These are phyloP conservation scores for Termitomyces sp. DNA, from an alignment of 768 basidiomycete genomes.

Conservation along the genomic window DNA sequence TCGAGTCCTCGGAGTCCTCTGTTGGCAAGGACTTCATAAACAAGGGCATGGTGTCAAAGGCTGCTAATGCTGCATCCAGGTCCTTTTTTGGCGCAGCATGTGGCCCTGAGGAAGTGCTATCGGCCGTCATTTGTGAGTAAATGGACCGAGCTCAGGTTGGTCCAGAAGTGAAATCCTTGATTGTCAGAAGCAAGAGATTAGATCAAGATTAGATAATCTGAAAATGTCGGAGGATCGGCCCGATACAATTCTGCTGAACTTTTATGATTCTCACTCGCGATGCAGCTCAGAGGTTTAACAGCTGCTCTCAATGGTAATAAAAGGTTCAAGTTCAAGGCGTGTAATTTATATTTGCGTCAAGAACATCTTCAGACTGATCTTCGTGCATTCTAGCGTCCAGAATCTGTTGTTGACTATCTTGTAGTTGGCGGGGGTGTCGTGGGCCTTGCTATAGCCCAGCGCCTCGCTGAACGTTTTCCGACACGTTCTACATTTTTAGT, in stretches of 20 bases:
- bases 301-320: constrained; percentile 61
- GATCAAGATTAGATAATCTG: constrained; percentile 2
- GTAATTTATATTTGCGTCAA: neutral
- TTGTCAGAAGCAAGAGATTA: neutral
- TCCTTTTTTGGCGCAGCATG: constrained; percentile 26
- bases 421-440: constrained; percentile 89
- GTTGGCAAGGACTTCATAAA: constrained; percentile 90
- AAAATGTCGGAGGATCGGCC: neutral
- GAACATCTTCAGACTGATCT: neutral
- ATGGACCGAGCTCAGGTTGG: neutral
- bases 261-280: constrained; percentile 7
- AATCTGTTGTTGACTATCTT: constrained; percentile 74
- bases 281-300: constrained; percentile 46
- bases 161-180: neutral
- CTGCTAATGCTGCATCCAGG: constrained; percentile 36
- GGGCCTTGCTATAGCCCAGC: constrained; percentile 82
- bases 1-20: constrained; percentile 60
- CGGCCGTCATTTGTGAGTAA: constrained; percentile 17
- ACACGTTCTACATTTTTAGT: constrained; percentile 73
- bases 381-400: constrained; percentile 46
- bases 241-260: neutral
- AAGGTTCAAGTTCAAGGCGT: constrained; percentile 59
- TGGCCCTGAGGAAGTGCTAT: constrained; percentile 26
- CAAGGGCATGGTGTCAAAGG: constrained; percentile 69
- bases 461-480: constrained; percentile 60